Conservation (phyloP, 306 rosid species). For the Rosa lucieae region DNA sequence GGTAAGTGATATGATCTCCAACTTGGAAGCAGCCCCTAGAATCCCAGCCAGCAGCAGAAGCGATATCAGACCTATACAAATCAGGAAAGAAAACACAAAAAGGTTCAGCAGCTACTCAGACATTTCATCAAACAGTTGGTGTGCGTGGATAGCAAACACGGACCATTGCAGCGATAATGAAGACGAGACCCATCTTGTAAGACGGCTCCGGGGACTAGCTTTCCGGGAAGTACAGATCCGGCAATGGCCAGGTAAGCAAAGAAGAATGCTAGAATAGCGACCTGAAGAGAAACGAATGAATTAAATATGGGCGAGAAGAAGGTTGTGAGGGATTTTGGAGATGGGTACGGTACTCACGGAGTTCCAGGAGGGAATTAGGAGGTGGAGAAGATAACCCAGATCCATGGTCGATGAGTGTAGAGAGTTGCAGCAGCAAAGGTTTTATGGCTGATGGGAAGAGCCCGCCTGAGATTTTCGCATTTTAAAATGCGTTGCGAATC, state of each 20-base stretch:
- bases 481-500: not conserved
- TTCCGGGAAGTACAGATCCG: constrained; percentile 73
- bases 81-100: not conserved
- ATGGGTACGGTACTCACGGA: constrained; percentile 39
- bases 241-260: constrained; percentile 73
- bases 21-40: constrained; percentile 57
- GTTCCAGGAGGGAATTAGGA: constrained; percentile 46
- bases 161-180: constrained; percentile 91
- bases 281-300: constrained; percentile 37
- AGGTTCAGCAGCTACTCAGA: not conserved
- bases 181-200: constrained; percentile 71
- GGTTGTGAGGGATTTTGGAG: not conserved
- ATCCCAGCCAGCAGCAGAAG: constrained; percentile 64
- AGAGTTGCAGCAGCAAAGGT: not conserved
- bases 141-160: not conserved
- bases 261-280: constrained; percentile 51
- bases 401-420: constrained; percentile 33
- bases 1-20: constrained; percentile 59
- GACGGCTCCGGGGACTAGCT: constrained; percentile 65
- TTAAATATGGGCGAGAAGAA: not conserved
- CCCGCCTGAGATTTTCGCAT: not conserved
- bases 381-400: constrained; percentile 42
- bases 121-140: not conserved
- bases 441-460: not conserved
- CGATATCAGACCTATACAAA: constrained; percentile 54